Base-by-base conservation (phyloP, 345 rosid species). In the Lagerstroemia speciosa region DNA sequence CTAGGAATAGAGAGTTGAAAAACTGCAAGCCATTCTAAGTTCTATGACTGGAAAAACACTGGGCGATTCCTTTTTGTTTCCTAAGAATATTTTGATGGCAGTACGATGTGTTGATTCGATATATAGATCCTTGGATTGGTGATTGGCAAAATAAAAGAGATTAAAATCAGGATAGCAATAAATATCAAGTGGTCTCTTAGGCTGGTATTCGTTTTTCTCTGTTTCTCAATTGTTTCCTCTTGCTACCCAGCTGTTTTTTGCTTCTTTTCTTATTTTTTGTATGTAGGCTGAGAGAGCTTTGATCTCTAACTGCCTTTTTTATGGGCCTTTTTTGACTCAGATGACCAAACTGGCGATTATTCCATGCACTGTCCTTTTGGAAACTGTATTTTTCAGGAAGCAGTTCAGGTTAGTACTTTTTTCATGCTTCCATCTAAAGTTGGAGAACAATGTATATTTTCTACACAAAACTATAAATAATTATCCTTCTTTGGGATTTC, bases 261-360 rank as follows among this genome's bases (percentile, higher is more conserved):
- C 3, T 1, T 29, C 34, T 27, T 5, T 12, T n/a, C 16, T 34
- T 40, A 24, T 65, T 43, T n/a, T 10, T 40, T 8, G 32, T 0
- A 22, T 34, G 2, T 34, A 15, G 67, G 17, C 45, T 64, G 12
- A 8, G 24, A 55, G 9, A 50, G 36, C 53, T 60, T 50, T 26
- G 31, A 64, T 66, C 67, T 29, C 60, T 53, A 30, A 41, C 60
- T 17, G 57, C 31, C 27, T 26, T 68, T 53, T 53, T 40, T 48
- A 36, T 43, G 33, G 79, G 78, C 65, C 62, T 29, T 68, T 66
- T 70, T 45, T 40, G 68, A 72, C 74, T 71, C 76, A 95, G 99
- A 95, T 95, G 99, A 95, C 99, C 32, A 95, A 95, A 84, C 82
- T 95, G 82, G 99, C 99, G 37, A 95, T 95, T 67, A 95, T 95